Conservation (phyloP, 2,329 filamentous ascomycete species). For the Trichoderma atroviride region DNA sequence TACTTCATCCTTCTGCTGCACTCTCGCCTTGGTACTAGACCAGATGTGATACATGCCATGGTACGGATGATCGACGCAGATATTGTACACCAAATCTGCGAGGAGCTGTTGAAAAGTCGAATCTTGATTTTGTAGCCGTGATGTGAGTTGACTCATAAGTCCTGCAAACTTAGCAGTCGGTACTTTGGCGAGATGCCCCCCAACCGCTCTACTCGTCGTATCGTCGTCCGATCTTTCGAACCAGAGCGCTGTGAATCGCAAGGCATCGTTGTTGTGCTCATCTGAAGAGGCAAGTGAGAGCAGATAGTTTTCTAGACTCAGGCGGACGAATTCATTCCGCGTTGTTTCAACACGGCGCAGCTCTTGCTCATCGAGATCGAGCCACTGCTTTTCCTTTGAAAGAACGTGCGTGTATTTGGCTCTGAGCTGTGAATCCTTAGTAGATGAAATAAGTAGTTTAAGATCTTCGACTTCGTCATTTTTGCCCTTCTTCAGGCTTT, state of each 20-base stretch:
- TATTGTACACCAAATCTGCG: constrained; percentile 72
- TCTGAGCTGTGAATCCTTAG: constrained; percentile 56
- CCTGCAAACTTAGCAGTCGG: constrained; percentile 90
- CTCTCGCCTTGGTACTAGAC: constrained; percentile 72
- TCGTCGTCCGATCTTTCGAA: constrained; percentile 79
- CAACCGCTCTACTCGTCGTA: constrained; percentile 76
- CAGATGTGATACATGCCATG: constrained; percentile 98
- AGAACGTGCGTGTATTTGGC: constrained; percentile 63
- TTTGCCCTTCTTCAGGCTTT: constrained; percentile 78
- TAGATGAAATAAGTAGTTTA: constrained; percentile 58
- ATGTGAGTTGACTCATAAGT: constrained; percentile 94
- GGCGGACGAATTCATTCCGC: constrained; percentile 79
- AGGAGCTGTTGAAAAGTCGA: constrained; percentile 78
- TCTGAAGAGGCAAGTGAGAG: constrained; percentile 83
- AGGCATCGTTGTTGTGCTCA: constrained; percentile 82
- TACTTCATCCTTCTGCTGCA: constrained; percentile 71
- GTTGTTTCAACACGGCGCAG: constrained; percentile 76
- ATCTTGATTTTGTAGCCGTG: constrained; percentile 75
- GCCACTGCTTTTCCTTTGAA: constrained; percentile 80
- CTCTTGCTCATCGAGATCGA: constrained; percentile 87
- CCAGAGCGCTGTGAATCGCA: constrained; percentile 94
- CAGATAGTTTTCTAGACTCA: constrained; percentile 92
- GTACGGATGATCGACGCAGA: constrained; percentile 91
- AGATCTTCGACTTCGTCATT: constrained; percentile 77
- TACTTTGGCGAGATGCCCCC: constrained; percentile 69